Evolutionary conservation across 2,329 filamentous ascomycete species (phyloP), one percentile per base, ranked within the genome.

Genomic region (Dothistroma pini): DNA sequence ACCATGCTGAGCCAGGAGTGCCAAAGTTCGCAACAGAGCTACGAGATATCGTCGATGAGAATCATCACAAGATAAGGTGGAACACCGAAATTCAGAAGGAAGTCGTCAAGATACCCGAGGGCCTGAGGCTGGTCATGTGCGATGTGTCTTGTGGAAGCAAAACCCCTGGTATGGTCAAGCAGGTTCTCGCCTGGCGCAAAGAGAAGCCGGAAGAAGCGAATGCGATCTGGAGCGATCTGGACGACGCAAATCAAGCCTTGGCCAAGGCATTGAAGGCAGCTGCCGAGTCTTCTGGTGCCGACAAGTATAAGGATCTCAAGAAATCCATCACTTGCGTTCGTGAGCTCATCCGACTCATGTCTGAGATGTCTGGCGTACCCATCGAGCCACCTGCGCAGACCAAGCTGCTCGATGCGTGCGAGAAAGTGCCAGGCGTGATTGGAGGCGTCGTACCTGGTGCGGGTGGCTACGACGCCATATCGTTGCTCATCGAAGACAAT

Each of bases 91-190:
- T 96, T 54, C 76, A 78, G 34, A 89, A 91, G 69, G 85, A 87
- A 5, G 84, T 81, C 16, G 86, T 93, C 56, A 83, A 81, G 62
- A 81, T 97, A 61, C 93, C 93, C 0, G 70, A 75, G 0, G 91
- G 90, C 0, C 79, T 96, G 67, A 84, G 89, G 25, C 81, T 97
- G 67, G 85, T 96, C 62, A 95, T 99, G 88, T 96, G 92, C 72
- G 95, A 99, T 72, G 95, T 99, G 7, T 91, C 96, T 74, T 96
- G 93, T 72, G 95, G 95, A 34, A 93, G 89, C 54, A 86, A 96
- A 79, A 97, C 93, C 8, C 93, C 96, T 0, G 85, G 91, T 14
- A 97, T 99, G 95, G 95, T 97, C 41, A 96, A 93, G 78, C 85
- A 90, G 72, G 90, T 99, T 14, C 81, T 97, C 2, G 83, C 84